Percentiles rank a stretch among this genome's conserved stretches.
These are phyloP conservation scores for Cutaneotrichosporon spelunceum DNA, from an alignment of 1,284 basidiomycete species.

Conservation along the genomic window DNA sequence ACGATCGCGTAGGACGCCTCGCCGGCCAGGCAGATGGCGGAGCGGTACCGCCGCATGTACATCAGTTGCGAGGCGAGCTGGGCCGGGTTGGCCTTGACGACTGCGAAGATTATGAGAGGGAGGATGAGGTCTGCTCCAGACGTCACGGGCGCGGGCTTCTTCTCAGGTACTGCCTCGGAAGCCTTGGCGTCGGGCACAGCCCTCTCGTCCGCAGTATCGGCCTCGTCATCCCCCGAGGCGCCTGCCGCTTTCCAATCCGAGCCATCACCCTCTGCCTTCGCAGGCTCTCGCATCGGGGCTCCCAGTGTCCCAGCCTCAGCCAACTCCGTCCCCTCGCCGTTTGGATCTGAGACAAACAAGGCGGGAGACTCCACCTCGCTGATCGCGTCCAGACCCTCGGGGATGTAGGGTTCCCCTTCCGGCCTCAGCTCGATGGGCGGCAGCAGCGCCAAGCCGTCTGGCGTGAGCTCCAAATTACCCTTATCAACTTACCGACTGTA, in stretches of 20 bases:
- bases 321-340: slow-evolving; percentile 1
- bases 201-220: neutral
- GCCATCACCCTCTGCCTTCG: neutral
- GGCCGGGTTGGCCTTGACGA: slow-evolving; percentile 83
- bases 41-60: slow-evolving; percentile 79
- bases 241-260: neutral
- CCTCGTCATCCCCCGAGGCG: neutral
- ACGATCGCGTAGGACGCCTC: slow-evolving; percentile 89
- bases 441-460: slow-evolving; percentile 40
- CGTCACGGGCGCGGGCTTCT: slow-evolving; percentile 25
- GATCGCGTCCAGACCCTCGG: slow-evolving; percentile 12
- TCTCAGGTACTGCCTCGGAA: slow-evolving; percentile 13
- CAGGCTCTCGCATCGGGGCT: neutral
- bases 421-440: slow-evolving; percentile 49
- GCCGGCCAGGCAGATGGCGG: slow-evolving; percentile 65
- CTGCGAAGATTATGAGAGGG: slow-evolving; percentile 83
- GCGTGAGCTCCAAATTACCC: slow-evolving; percentile 22
- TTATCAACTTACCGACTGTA: slow-evolving; percentile 54
- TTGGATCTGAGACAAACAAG: neutral
- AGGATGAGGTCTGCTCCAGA: slow-evolving; percentile 55
- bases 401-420: slow-evolving; percentile 48
- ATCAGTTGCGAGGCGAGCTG: slow-evolving; percentile 79
- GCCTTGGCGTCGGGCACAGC: neutral
- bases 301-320: neutral
- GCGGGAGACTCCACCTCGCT: slow-evolving; percentile 2